These are phyloP conservation scores for Diophrys appendiculata DNA, from an alignment of 73 alveolate species.

Conservation along the genomic window DNA sequence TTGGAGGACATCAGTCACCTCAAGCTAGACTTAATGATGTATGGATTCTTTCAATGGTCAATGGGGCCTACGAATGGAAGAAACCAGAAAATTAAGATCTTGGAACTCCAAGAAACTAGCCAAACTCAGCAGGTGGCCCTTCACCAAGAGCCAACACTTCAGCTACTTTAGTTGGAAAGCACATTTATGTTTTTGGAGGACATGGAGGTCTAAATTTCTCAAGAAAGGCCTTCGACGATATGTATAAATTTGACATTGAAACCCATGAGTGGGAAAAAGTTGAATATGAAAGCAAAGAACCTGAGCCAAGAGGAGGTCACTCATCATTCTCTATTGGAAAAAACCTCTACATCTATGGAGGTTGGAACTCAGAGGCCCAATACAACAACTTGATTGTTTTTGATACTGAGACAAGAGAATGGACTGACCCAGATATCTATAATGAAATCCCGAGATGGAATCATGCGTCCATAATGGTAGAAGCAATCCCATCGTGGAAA, in stretches of 20 bases:
- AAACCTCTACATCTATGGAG: constrained; percentile 91
- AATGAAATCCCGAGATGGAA: constrained; percentile 99
- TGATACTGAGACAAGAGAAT: constrained; percentile 86
- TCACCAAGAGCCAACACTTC: constrained; percentile 96
- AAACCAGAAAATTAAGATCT: constrained; percentile 78
- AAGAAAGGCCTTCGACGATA: constrained; percentile 94
- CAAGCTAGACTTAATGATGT: constrained; percentile 75
- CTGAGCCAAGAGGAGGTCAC: constrained; percentile 94
- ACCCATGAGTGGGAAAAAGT: constrained; percentile 89
- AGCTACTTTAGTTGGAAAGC: constrained; percentile 85
- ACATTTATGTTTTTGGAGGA: constrained; percentile 97
- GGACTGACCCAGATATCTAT: constrained; percentile 93
- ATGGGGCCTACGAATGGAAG: too few relatives aligned
- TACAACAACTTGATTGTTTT: constrained; percentile 81
- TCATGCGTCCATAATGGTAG: constrained; percentile 94
- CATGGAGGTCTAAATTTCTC: constrained; percentile 98
- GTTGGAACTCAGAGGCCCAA: constrained; percentile 93
- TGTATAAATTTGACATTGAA: constrained; percentile 88
- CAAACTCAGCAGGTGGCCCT: constrained; percentile 85
- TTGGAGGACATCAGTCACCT: constrained; percentile 84
- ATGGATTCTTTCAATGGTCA: constrained; percentile 65
- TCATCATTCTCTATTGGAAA: constrained; percentile 84
- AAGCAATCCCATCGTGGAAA: constrained; percentile 98
- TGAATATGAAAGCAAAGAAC: constrained; percentile 91
- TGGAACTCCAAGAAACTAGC: constrained; percentile 75